Base-by-base conservation (phyloP, 2,329 filamentous ascomycete genomes). In the Paramyrothecium roridum region DNA sequence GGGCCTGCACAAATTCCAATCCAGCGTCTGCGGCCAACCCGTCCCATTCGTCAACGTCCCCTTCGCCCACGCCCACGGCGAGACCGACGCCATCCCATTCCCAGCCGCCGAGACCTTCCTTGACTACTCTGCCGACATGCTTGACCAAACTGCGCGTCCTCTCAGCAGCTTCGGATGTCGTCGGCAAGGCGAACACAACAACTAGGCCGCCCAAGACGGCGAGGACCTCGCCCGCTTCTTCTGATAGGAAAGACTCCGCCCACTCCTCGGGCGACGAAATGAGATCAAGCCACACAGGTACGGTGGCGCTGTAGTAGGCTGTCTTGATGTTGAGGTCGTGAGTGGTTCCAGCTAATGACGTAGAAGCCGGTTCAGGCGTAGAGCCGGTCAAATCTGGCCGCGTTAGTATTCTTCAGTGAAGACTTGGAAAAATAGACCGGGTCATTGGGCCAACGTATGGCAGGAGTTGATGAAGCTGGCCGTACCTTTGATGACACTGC, bases 231-330 rank as follows among this genome's bases (percentile, higher is more conserved):
- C 73, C 74, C 0, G 86, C 86, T 64, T 88, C 86, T 0, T 77
- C 69, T 0, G 80, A 78, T 1, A 87, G 76, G 61, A 88, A 89
- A 0, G 81, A 80, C 2, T 67, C 67, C 0, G 82, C 74, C 86
- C 86, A 89, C 37, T 82, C 78, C 3, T 65, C 54, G 0, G 80
- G 76, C 4, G 75, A 71, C 7, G 74, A 63, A 56, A 86, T 76
- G 48, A 86, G 75, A 64, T 89, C 86, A n/a, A 89, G 76, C 86
- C 86, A 89, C 60, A 89, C 76, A 47, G 86, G 84, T 3, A 89
- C 74, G 0, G 75, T 75, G 53, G 83, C 78, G 22, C 71, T 77
- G 73, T 88, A 89, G 73, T 89, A 89, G 16, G 74, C 63, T 20
- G 84, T 89, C 57, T 76, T 76, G 54, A 89, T 71, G 10, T 70